Conservation (phyloP, 1,139 yeast species). For the Pneumocystis sp. region DNA sequence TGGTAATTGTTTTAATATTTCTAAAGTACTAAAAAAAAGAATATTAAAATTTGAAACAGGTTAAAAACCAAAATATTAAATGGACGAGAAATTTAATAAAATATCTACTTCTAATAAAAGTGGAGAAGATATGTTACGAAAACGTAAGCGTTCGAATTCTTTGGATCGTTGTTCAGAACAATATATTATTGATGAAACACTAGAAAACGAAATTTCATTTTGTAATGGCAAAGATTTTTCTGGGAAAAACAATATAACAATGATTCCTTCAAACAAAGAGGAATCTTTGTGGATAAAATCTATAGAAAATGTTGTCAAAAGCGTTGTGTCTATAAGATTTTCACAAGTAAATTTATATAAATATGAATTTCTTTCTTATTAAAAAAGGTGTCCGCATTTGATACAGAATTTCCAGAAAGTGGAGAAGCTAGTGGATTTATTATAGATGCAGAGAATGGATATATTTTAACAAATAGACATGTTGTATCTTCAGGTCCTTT, state of each 20-base stretch:
- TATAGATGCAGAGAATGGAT: constrained; percentile 70
- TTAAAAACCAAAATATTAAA: not conserved
- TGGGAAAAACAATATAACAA: not conserved
- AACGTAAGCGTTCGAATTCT: not conserved
- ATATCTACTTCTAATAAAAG: not conserved
- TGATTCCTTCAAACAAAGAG: not conserved
- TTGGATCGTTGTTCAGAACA: not conserved
- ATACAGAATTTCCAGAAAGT: constrained; percentile 66
- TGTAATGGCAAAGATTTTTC: not conserved
- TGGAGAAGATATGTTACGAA: not conserved
- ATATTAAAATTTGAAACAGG: not conserved
- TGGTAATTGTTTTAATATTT: not conserved
- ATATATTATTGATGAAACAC: not conserved
- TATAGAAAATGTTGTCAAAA: constrained; percentile 63
- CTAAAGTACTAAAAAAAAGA: not conserved
- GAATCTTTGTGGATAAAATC: constrained; percentile 53
- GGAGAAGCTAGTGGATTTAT: constrained; percentile 92
- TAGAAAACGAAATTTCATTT: not conserved
- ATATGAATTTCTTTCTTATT: not conserved
- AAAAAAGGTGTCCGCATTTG: constrained; percentile 42
- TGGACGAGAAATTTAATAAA: not conserved
- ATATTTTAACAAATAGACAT: constrained; percentile 61
- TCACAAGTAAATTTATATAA: constrained; percentile 38
- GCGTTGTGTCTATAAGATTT: constrained; percentile 82
- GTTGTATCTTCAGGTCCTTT: constrained; percentile 25